A percentile compares a stretch with the other conserved stretches of the same genome.
Conservation (phyloP, 257 asterid species). For the Solanum rostratum region DNA sequence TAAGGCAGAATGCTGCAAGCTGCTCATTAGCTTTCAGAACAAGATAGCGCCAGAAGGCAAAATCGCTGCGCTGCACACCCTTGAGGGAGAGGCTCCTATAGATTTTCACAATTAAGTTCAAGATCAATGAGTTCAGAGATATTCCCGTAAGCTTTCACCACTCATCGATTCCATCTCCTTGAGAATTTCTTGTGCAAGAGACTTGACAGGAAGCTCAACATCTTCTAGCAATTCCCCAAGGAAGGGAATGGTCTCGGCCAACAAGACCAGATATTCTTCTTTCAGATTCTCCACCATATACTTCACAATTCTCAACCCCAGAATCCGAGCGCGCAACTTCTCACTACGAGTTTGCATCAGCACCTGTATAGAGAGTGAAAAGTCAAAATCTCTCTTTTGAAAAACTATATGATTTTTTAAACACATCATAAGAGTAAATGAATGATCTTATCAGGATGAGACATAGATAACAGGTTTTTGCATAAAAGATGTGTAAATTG, state of each 20-base stretch:
- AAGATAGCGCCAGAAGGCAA: background rate
- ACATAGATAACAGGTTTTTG: background rate
- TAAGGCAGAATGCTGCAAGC: background rate
- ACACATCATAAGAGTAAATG: background rate
- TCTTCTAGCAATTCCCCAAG: conserved; percentile 90
- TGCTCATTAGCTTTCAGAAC: background rate
- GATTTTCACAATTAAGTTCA: background rate
- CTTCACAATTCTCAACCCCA: conserved; percentile 67
- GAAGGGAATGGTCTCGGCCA: conserved; percentile 87
- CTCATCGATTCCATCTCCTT: conserved; percentile 73
- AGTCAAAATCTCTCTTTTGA: background rate
- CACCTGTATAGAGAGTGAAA: conserved; percentile 33
- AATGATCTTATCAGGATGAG: background rate
- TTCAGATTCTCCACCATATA: conserved; percentile 60
- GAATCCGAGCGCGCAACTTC: conserved; percentile 54
- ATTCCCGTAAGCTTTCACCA: conserved; percentile 75
- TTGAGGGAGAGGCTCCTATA: background rate
- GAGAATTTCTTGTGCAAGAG: conserved; percentile 76
- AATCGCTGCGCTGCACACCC: background rate
- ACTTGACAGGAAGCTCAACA: conserved; percentile 54
- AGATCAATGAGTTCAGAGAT: conserved; percentile 34
- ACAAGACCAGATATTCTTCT: conserved; percentile 61
- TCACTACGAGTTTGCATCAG: conserved; percentile 91
- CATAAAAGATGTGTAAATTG: background rate
- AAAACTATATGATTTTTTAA: background rate